These are phyloP conservation scores for Sporothrix sp. DNA, from an alignment of 2,329 filamentous ascomycete genomes.

Conservation along the genomic window DNA sequence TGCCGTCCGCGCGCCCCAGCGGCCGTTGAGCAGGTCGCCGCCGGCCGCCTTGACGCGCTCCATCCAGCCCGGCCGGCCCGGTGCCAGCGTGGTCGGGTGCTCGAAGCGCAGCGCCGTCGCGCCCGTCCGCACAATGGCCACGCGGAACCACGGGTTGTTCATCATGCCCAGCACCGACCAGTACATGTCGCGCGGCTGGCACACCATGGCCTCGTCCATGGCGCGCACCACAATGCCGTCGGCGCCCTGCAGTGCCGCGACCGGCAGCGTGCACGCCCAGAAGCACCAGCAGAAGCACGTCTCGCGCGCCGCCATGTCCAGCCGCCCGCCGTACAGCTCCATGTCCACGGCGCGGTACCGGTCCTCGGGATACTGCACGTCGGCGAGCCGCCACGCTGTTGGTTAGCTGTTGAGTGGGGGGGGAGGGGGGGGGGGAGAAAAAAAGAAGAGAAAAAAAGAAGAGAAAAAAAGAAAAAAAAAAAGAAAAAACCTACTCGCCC, in stretches of 20 bases:
- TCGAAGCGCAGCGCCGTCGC: constrained; percentile 61
- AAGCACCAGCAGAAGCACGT: constrained; percentile 17
- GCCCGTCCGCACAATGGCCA: constrained; percentile 60
- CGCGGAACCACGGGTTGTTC: constrained; percentile 91
- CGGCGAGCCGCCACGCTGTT: constrained; percentile 60
- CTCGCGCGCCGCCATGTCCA: constrained; percentile 76
- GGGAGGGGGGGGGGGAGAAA: too few species aligned
- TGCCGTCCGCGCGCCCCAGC: constrained; percentile 67
- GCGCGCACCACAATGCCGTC: constrained; percentile 71
- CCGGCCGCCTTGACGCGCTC: constrained; percentile 76
- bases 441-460: too few species aligned
- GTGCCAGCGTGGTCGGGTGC: constrained; percentile 73
- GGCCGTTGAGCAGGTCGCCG: constrained; percentile 69
- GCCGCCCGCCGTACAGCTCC: constrained; percentile 52
- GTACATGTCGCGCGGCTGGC: constrained; percentile 88
- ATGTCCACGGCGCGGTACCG: constrained; percentile 50
- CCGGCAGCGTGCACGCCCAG: constrained; percentile 59
- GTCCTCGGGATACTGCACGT: constrained; percentile 78
- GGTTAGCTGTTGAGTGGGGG: background rate
- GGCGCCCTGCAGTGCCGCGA: constrained; percentile 51
- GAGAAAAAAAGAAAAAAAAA: too few species aligned
- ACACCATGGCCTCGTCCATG: constrained; percentile 84
- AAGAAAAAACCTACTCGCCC: constrained; percentile 37
- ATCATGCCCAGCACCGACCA: constrained; percentile 96
- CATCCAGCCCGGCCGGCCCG: constrained; percentile 85